Conservation (phyloP, 352 stramenopile species). For the Pythium chondricola region DNA sequence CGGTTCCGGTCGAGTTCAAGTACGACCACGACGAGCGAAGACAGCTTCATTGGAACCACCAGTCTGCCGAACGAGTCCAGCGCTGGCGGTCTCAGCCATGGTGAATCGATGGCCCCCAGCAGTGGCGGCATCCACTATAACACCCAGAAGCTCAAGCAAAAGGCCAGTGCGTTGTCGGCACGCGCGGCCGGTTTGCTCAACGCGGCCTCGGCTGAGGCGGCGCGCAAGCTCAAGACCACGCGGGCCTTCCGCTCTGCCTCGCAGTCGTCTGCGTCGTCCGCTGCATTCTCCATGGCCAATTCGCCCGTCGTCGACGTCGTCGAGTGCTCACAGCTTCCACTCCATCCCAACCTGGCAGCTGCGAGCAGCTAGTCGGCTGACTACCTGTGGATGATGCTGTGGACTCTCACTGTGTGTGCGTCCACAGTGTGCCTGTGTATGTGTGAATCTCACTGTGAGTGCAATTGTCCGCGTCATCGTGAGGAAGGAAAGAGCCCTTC, state of each 20-base stretch:
- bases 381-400: too few species aligned
- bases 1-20: conserved; percentile 44
- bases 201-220: conserved; percentile 43
- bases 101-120: too few species aligned
- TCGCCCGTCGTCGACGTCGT: conserved; percentile 1
- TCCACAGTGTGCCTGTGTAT: too few species aligned
- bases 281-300: neutral
- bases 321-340: neutral
- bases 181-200: conserved; percentile 44
- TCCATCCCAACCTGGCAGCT: too few species aligned
- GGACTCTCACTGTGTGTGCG: too few species aligned
- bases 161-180: conserved; percentile 28
- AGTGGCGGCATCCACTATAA: conserved; percentile 22
- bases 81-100: conserved; percentile 10
- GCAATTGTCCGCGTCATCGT: neutral
- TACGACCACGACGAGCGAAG: conserved; percentile 44
- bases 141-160: conserved; percentile 27
- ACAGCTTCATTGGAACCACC: conserved; percentile 26
- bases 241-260: conserved; percentile 2
- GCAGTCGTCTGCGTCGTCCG: neutral
- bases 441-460: too few species aligned
- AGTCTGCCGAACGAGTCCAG: conserved; percentile 13
- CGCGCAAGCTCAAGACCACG: conserved; percentile 40
- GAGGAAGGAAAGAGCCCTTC: neutral
- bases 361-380: too few species aligned